Conservation (phyloP, 768 basidiomycete genomes). For the Rhodotorula babjevae region DNA sequence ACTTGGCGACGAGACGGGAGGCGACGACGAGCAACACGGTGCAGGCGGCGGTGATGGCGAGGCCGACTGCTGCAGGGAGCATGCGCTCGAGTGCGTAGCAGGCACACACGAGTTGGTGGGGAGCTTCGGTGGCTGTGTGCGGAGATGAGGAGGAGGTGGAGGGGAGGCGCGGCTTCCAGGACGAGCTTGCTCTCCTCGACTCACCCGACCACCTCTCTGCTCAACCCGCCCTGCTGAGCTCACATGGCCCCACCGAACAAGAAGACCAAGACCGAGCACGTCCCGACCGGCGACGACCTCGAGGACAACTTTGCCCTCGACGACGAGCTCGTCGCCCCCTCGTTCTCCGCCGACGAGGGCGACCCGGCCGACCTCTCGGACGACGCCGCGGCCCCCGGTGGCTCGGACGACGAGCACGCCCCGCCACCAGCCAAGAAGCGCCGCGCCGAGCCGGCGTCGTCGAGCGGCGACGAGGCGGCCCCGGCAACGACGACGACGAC, state of each 20-base stretch:
- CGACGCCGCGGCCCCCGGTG: constrained; percentile 37
- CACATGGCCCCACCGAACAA: constrained; percentile 17
- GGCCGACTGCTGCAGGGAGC: constrained; percentile 1
- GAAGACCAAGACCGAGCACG: constrained; percentile 7
- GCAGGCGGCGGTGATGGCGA: not conserved
- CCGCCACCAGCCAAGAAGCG: constrained; percentile 43
- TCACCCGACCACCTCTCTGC: not conserved
- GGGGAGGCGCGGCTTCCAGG: too few species aligned
- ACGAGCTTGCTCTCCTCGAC: not conserved
- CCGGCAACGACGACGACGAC: constrained; percentile 54
- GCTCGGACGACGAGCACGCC: constrained; percentile 40
- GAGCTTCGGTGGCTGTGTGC: too few species aligned
- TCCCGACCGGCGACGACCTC: constrained; percentile 23
- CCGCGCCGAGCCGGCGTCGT: constrained; percentile 31
- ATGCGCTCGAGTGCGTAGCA: not conserved
- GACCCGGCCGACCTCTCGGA: constrained; percentile 49
- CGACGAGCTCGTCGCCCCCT: constrained; percentile 63
- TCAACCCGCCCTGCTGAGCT: not conserved
- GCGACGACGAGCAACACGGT: not conserved
- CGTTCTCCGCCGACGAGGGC: constrained; percentile 57
- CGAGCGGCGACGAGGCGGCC: constrained; percentile 33
- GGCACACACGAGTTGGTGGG: too few species aligned
- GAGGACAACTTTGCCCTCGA: constrained; percentile 51
- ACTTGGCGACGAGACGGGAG: not conserved
- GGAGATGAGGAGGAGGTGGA: too few species aligned